These are phyloP conservation scores for Parsonsia alboflavescens DNA, from an alignment of 257 asterid species.

Conservation along the genomic window DNA sequence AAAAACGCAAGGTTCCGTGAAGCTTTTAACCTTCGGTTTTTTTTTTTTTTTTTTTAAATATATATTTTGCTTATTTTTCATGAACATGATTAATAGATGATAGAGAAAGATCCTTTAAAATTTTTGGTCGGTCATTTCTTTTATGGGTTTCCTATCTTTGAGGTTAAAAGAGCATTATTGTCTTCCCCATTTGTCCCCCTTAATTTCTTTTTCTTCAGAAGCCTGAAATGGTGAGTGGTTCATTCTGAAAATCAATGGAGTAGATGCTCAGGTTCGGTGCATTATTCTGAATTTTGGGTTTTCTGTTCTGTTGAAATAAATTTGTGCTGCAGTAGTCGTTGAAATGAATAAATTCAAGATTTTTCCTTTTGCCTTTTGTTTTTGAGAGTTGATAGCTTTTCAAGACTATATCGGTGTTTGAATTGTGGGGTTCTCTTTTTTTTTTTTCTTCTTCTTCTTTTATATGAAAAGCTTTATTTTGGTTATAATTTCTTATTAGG, in stretches of 20 bases:
- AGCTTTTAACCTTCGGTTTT: not conserved
- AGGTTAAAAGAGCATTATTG: not conserved
- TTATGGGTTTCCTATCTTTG: not conserved
- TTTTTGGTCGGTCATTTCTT: not conserved
- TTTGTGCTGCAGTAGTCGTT: not conserved
- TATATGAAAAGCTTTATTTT: too few relatives aligned
- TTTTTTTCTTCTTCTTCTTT: not conserved
- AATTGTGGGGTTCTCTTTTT: not conserved
- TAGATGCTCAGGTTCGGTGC: too few relatives aligned
- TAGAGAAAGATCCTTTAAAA: not conserved
- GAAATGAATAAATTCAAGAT: not conserved
- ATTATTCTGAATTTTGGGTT: not conserved
- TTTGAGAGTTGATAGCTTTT: not conserved
- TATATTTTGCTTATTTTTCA: not conserved
- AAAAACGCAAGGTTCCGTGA: not conserved
- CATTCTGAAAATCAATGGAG: not conserved
- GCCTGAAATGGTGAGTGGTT: conserved; percentile 5
- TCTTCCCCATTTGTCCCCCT: not conserved
- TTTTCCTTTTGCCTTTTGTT: not conserved
- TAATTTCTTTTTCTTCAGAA: not conserved
- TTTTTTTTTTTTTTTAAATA: not conserved
- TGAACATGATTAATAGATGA: not conserved
- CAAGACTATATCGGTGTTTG: not conserved
- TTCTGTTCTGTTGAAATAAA: too few relatives aligned
- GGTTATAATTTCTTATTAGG: not conserved